phyloP scores from a whole-genome alignment of 129 eudicot species.

The Gnaphalium uliginosum region DNA sequence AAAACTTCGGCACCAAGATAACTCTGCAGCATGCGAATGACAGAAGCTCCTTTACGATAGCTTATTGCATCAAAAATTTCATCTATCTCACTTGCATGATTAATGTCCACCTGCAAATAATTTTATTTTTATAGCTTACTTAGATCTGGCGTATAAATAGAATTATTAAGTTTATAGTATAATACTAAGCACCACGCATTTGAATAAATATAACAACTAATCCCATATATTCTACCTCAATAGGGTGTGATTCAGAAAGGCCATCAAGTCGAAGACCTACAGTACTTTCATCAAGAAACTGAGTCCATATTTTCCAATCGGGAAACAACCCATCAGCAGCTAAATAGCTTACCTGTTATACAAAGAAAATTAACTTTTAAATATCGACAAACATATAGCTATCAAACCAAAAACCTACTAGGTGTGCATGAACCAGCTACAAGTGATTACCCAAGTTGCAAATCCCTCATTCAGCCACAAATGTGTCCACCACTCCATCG shows the following conservation, averaged over 20 bases:
- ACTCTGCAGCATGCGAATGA: slow-evolving; percentile 97
- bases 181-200: neutral
- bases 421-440: slow-evolving; percentile 1
- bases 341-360: slow-evolving; percentile 80
- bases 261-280: slow-evolving; percentile 98
- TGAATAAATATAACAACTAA: slow-evolving; percentile 4
- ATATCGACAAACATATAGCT: neutral
- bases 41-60: slow-evolving; percentile 95
- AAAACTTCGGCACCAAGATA: slow-evolving; percentile 85
- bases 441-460: slow-evolving; percentile 85
- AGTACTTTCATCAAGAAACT: slow-evolving; percentile 91
- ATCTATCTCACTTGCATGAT: slow-evolving; percentile 94
- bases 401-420: neutral
- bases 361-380: slow-evolving; percentile 7
- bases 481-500: slow-evolving; percentile 99
- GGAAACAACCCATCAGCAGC: slow-evolving; percentile 93
- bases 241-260: slow-evolving; percentile 98
- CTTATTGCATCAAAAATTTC: slow-evolving; percentile 98
- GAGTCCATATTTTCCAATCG: slow-evolving; percentile 98
- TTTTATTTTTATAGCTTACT: neutral
- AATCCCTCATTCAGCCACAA: slow-evolving; percentile 98
- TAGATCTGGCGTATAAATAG: neutral
- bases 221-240: slow-evolving; percentile 57
- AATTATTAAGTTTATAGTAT: neutral
- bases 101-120: slow-evolving; percentile 76